These are phyloP conservation scores for Notholithocarpus densiflorus DNA, from an alignment of 306 rosid species.

Conservation along the genomic window DNA sequence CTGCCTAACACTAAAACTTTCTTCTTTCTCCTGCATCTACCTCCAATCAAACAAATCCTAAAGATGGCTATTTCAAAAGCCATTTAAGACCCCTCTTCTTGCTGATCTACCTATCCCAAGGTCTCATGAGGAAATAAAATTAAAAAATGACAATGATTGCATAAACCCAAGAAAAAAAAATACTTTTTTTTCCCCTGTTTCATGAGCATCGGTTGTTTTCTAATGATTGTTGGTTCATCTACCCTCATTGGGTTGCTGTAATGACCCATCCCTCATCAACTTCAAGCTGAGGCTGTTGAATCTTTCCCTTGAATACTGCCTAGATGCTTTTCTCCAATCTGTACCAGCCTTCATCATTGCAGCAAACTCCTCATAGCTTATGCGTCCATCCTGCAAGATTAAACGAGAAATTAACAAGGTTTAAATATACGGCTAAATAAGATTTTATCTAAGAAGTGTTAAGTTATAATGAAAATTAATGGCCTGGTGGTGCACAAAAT, in stretches of 20 bases:
- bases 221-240: conserved; percentile 23
- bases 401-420: conserved; percentile 6
- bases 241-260: conserved; percentile 42
- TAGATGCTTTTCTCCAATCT: conserved; percentile 90
- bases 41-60: conserved; percentile 12
- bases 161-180: conserved; percentile 12
- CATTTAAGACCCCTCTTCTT: not conserved
- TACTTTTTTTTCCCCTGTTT: not conserved
- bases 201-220: not conserved
- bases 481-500: not conserved
- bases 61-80: not conserved
- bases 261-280: conserved; percentile 56
- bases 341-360: conserved; percentile 94
- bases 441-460: not conserved
- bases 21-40: conserved; percentile 1
- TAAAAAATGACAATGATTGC: not conserved
- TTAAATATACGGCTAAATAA: not conserved
- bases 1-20: not conserved
- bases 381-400: conserved; percentile 70
- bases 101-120: conserved; percentile 12
- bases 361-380: conserved; percentile 82
- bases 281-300: conserved; percentile 58
- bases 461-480: not conserved
- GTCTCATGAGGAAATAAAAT: conserved; percentile 11
- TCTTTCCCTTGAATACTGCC: conserved; percentile 61